Conservation (phyloP, 306 rosid species). For the Trifolium pratense region DNA sequence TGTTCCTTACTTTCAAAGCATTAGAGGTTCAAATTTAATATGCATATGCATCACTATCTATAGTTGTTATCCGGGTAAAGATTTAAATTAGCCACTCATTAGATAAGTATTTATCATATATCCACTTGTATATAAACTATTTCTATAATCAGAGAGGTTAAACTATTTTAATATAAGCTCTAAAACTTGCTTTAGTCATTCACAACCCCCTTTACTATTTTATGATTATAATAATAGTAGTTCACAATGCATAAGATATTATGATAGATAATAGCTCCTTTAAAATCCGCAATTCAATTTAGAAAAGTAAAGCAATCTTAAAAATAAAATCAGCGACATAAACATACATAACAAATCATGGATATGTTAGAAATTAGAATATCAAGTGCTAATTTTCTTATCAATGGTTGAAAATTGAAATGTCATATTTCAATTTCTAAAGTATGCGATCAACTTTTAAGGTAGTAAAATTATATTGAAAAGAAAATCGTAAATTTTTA, state of each 20-base stretch:
- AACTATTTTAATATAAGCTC: background rate
- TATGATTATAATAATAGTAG: background rate
- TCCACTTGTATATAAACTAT: background rate
- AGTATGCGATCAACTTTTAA: background rate
- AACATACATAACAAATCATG: too few relatives aligned
- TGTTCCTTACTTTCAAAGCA: background rate
- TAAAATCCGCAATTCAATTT: background rate
- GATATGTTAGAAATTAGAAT: too few relatives aligned
- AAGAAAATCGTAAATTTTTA: background rate
- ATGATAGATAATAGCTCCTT: background rate
- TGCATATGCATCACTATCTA: background rate
- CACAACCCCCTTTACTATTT: constrained; percentile 12
- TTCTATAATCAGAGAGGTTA: too few relatives aligned
- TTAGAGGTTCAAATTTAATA: constrained; percentile 17
- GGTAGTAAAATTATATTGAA: background rate
- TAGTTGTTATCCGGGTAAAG: background rate
- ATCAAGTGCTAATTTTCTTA: background rate
- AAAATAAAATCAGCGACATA: too few relatives aligned
- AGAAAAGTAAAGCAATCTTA: background rate
- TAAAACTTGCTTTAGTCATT: constrained; percentile 17
- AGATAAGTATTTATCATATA: background rate
- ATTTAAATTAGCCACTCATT: background rate
- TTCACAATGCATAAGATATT: constrained; percentile 23
- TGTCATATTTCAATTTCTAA: background rate
- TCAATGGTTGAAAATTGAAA: constrained; percentile 4